These are phyloP conservation scores for Claviceps paspali DNA, from an alignment of 2,329 filamentous ascomycete genomes.

Conservation along the genomic window DNA sequence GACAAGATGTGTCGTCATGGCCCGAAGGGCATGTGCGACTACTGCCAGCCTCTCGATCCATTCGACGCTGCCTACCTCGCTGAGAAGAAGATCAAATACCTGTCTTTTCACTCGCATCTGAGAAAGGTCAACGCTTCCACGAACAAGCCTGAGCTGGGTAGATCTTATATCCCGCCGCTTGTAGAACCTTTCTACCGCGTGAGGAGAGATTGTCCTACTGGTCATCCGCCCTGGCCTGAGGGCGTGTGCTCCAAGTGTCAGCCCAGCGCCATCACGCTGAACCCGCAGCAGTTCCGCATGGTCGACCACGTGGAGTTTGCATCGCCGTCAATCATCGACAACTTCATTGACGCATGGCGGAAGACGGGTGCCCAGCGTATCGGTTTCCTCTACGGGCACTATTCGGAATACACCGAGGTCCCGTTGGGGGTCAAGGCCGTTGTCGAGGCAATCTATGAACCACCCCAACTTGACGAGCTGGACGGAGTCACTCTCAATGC, in stretches of 20 bases:
- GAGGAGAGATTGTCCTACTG: conserved; percentile 74
- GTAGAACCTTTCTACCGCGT: conserved; percentile 89
- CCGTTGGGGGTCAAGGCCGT: conserved; percentile 90
- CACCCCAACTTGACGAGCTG: conserved; percentile 74
- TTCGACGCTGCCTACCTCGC: conserved; percentile 78
- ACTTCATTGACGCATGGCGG: conserved; percentile 85
- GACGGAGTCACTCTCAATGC: conserved; percentile 76
- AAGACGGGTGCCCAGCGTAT: conserved; percentile 70
- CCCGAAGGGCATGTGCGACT: conserved; percentile 96
- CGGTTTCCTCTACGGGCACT: conserved; percentile 82
- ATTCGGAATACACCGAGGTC: conserved; percentile 81
- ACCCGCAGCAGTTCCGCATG: conserved; percentile 89
- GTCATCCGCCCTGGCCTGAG: conserved; percentile 85
- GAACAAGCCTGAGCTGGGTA: conserved; percentile 87
- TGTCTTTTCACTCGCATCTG: conserved; percentile 88
- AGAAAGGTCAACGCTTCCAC: conserved; percentile 92
- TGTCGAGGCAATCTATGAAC: conserved; percentile 94
- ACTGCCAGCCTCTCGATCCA: conserved; percentile 93
- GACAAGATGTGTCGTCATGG: conserved; percentile 95
- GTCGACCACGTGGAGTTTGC: conserved; percentile 97
- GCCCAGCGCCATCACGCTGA: conserved; percentile 87
- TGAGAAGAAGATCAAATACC: conserved; percentile 97
- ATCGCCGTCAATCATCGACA: conserved; percentile 68
- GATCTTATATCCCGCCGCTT: conserved; percentile 89
- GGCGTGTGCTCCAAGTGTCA: conserved; percentile 98